A percentile compares a stretch with the other conserved stretches of the same genome.
phyloP scores from a whole-genome alignment of 768 basidiomycete genomes.

The Auricularia cornea region DNA sequence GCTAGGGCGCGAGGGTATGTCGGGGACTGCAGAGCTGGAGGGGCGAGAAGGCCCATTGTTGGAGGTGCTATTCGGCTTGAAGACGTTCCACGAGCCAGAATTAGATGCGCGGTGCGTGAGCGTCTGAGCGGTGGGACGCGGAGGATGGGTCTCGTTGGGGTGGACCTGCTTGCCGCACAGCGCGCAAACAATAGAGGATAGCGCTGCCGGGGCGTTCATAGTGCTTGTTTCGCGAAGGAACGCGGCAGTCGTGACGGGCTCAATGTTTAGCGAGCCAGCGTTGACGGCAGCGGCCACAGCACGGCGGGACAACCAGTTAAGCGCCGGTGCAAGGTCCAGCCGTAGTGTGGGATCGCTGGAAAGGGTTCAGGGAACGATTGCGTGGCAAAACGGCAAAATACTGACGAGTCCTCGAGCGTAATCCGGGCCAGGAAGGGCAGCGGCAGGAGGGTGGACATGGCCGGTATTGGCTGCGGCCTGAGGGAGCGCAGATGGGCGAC shows the following conservation, averaged over 20 bases:
- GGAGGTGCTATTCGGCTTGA: constrained; percentile 26
- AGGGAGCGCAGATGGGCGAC: constrained; percentile 66
- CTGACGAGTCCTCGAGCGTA: constrained; percentile 77
- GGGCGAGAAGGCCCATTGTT: constrained; percentile 17
- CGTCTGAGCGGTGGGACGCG: constrained; percentile 3
- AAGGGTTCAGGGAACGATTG: constrained; percentile 9
- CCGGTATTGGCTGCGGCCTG: constrained; percentile 51
- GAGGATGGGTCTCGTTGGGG: constrained; percentile 21
- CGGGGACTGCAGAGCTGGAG: constrained; percentile 23
- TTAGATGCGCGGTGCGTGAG: not conserved
- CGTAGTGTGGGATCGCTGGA: constrained; percentile 83
- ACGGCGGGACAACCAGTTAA: constrained; percentile 90
- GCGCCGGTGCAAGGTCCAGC: constrained; percentile 85
- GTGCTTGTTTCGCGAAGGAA: constrained; percentile 49
- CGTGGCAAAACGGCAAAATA: constrained; percentile 16
- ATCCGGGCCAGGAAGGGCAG: constrained; percentile 74
- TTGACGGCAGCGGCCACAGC: constrained; percentile 80
- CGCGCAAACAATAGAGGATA: constrained; percentile 50
- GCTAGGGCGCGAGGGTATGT: constrained; percentile 22
- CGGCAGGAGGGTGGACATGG: constrained; percentile 63
- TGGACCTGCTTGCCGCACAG: constrained; percentile 57
- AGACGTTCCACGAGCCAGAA: not conserved
- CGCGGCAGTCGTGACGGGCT: constrained; percentile 62
- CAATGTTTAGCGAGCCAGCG: constrained; percentile 77
- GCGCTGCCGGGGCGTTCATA: constrained; percentile 28